Percentiles rank a stretch among this genome's conserved stretches.
phyloP scores from a whole-genome alignment of 495 filamentous ascomycete genomes.

The Xylaria intraflava region DNA sequence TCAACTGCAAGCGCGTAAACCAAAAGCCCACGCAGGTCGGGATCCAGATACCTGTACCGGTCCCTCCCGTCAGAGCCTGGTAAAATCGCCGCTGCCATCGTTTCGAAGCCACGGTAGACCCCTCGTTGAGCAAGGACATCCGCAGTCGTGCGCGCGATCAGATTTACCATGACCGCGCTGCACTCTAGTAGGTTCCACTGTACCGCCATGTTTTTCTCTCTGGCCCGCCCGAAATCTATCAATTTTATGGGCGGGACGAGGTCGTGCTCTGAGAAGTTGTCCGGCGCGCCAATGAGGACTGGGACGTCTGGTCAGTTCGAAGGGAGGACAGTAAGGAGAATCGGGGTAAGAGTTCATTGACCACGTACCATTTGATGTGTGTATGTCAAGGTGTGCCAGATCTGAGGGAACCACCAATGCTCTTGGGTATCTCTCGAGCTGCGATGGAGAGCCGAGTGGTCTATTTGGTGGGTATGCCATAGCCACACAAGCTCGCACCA shows the following conservation, averaged over 20 bases:
- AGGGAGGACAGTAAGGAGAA: not conserved
- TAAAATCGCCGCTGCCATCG: not conserved
- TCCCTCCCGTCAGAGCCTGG: not conserved
- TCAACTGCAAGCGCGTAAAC: not conserved
- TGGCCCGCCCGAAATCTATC: constrained; percentile 4
- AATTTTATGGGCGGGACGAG: not conserved
- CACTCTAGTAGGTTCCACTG: not conserved
- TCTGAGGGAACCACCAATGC: no score
- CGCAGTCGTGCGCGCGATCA: not conserved
- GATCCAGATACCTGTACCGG: not conserved
- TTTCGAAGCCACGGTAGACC: not conserved
- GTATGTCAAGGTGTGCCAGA: not conserved
- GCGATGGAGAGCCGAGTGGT: not conserved
- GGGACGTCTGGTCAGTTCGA: not conserved
- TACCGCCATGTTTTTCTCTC: no score
- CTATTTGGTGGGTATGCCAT: not conserved
- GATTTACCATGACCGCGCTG: not conserved
- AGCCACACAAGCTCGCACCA: constrained; percentile 5
- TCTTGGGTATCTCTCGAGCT: not conserved
- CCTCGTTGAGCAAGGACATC: rapidly evolving
- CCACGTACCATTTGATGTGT: not conserved
- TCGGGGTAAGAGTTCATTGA: no score
- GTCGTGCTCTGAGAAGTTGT: constrained; percentile 7
- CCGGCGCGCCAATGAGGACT: not conserved
- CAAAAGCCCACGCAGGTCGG: not conserved